A percentile compares a stretch with the other conserved stretches of the same genome.
Conservation (phyloP, 495 filamentous ascomycete species). For the Penicillium nucicola region DNA sequence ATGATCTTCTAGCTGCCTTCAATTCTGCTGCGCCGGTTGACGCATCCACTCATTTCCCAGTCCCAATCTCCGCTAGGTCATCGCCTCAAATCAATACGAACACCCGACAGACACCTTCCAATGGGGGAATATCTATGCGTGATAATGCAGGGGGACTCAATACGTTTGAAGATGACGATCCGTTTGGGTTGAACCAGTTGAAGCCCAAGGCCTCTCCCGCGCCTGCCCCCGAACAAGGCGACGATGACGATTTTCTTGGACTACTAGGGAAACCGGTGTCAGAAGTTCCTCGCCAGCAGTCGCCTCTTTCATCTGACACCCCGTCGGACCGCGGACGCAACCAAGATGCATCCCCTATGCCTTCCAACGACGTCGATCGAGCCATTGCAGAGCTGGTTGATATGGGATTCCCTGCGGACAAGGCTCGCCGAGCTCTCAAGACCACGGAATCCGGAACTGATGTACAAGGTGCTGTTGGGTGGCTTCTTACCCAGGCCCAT, state of each 20-base stretch:
- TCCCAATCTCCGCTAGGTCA: conserved; percentile 33
- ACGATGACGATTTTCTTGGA: conserved; percentile 86
- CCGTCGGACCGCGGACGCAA: conserved; percentile 45
- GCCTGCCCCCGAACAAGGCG: conserved; percentile 32
- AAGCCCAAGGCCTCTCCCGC: conserved; percentile 40
- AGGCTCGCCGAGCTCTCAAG: conserved; percentile 70
- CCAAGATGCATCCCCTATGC: conserved; percentile 32
- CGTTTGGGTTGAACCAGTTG: conserved; percentile 78
- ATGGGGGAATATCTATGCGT: conserved; percentile 20
- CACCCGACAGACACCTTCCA: conserved; percentile 13
- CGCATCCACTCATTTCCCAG: conserved; percentile 57
- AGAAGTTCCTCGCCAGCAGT: conserved; percentile 54
- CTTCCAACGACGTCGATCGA: conserved; percentile 65
- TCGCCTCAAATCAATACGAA: conserved; percentile 25
- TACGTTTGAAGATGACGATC: conserved; percentile 64
- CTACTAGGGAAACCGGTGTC: conserved; percentile 84
- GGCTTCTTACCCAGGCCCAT: conserved; percentile 89
- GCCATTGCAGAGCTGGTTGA: conserved; percentile 90
- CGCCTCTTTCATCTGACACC: conserved; percentile 33
- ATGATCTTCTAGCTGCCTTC: conserved; percentile 64
- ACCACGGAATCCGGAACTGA: conserved; percentile 76
- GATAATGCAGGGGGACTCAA: conserved; percentile 17
- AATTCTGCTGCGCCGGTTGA: conserved; percentile 58
- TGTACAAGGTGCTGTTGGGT: conserved; percentile 84
- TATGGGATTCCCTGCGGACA: conserved; percentile 87